These are phyloP conservation scores for Melampsora americana DNA, from an alignment of 1,284 basidiomycete genomes.

Conservation along the genomic window DNA sequence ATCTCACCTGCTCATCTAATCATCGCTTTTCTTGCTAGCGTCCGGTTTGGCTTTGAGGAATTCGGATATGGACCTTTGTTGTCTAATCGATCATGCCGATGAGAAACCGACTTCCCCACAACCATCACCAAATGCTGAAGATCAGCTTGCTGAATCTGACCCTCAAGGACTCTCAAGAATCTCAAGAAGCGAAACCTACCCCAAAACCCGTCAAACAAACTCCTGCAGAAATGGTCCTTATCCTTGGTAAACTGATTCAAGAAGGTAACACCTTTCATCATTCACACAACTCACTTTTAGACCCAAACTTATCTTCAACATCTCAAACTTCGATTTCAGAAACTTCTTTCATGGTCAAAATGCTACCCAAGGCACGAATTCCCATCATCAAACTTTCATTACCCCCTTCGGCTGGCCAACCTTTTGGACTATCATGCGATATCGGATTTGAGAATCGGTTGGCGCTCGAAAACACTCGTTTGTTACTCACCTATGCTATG, in stretches of 20 bases:
- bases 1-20: not conserved
- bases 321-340: slow-evolving; percentile 59
- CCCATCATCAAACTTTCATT: slow-evolving; percentile 96
- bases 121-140: not conserved
- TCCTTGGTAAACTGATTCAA: slow-evolving; percentile 87
- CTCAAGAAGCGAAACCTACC: slow-evolving; percentile 44
- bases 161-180: slow-evolving; percentile 33
- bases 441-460: slow-evolving; percentile 97
- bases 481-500: slow-evolving; percentile 95
- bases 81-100: slow-evolving; percentile 78
- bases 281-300: slow-evolving; percentile 2
- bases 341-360: slow-evolving; percentile 96
- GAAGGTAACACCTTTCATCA: slow-evolving; percentile 63
- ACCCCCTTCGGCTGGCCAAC: slow-evolving; percentile 81
- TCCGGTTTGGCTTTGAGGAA: slow-evolving; percentile 25
- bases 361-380: slow-evolving; percentile 91
- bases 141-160: not conserved
- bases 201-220: slow-evolving; percentile 57
- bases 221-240: slow-evolving; percentile 85
- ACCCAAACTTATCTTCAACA: not conserved
- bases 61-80: slow-evolving; percentile 96
- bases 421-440: slow-evolving; percentile 82
- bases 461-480: slow-evolving; percentile 91
- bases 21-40: slow-evolving; percentile 56
- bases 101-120: slow-evolving; percentile 47